Evolutionary conservation across 2,329 filamentous ascomycete genomes (phyloP).

Genomic region (Diatrype stigma): DNA sequence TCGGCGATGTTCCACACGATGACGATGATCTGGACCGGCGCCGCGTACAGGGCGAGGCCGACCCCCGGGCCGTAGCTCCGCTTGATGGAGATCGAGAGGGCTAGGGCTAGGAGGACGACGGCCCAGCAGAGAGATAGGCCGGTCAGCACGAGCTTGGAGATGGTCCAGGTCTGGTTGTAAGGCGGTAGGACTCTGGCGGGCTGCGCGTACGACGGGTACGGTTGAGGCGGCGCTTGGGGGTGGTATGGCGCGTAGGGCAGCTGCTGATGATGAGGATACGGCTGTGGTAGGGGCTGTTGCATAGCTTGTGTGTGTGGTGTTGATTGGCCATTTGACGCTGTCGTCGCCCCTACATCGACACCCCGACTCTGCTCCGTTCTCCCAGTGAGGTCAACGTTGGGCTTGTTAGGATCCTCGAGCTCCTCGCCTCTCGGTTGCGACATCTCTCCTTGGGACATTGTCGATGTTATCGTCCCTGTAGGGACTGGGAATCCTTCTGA

Average conservation of each 20-base stretch:
- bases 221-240: constrained; percentile 11
- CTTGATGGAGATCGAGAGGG: constrained; percentile 15
- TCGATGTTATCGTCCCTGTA: neutral
- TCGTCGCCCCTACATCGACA: neutral
- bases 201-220: constrained; percentile 11
- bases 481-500: neutral
- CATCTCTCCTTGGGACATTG: neutral
- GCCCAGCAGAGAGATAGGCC: constrained; percentile 14
- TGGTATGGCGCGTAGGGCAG: constrained; percentile 15
- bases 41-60: constrained; percentile 8
- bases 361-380: too few relatives aligned
- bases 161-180: constrained; percentile 18
- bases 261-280: constrained; percentile 15
- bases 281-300: constrained; percentile 16
- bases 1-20: constrained; percentile 26
- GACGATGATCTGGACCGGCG: constrained; percentile 18
- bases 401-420: too few relatives aligned
- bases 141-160: constrained; percentile 20
- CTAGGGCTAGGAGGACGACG: constrained; percentile 21
- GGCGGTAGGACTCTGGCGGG: constrained; percentile 21
- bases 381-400: too few relatives aligned
- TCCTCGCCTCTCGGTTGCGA: neutral
- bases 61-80: constrained; percentile 2
- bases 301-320: neutral
- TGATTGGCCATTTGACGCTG: neutral